These are phyloP conservation scores for Prototheca stagnorum DNA, from an alignment of 163 green algal species.

Conservation along the genomic window DNA sequence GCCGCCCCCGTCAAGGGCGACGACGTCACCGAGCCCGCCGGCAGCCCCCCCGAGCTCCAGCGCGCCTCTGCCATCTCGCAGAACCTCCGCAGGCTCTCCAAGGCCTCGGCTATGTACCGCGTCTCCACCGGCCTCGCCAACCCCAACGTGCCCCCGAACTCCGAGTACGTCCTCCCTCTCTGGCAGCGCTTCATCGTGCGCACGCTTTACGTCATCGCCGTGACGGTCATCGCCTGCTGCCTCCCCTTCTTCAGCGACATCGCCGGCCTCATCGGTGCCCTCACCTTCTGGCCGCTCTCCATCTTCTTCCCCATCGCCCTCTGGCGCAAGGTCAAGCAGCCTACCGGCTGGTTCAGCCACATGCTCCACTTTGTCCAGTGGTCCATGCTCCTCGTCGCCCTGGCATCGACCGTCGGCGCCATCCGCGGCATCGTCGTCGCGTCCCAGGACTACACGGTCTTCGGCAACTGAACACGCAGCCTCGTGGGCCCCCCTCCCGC, in stretches of 20 bases:
- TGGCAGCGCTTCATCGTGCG: slow-evolving; percentile 6
- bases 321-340: slow-evolving; percentile 2
- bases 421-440: slow-evolving; percentile 4
- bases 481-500: no score
- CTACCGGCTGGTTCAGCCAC: not conserved
- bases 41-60: not conserved
- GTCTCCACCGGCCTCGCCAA: slow-evolving; percentile 8
- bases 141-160: slow-evolving; percentile 3
- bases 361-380: slow-evolving; percentile 1
- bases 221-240: slow-evolving; percentile 7
- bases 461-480: no score
- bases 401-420: not conserved
- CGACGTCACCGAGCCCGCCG: not conserved
- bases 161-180: not conserved
- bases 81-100: not conserved
- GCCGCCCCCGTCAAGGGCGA: not conserved
- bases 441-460: slow-evolving; percentile 5
- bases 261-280: slow-evolving; percentile 6
- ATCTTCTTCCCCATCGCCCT: slow-evolving; percentile 2
- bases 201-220: slow-evolving; percentile 4
- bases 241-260: slow-evolving; percentile 14
- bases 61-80: not conserved
- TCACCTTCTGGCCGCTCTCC: slow-evolving; percentile 3
- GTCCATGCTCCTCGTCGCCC: slow-evolving; percentile 1
- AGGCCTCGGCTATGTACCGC: slow-evolving; percentile 3